These are phyloP conservation scores for Lyophyllum semitale DNA, from an alignment of 768 basidiomycete species.

Conservation along the genomic window DNA sequence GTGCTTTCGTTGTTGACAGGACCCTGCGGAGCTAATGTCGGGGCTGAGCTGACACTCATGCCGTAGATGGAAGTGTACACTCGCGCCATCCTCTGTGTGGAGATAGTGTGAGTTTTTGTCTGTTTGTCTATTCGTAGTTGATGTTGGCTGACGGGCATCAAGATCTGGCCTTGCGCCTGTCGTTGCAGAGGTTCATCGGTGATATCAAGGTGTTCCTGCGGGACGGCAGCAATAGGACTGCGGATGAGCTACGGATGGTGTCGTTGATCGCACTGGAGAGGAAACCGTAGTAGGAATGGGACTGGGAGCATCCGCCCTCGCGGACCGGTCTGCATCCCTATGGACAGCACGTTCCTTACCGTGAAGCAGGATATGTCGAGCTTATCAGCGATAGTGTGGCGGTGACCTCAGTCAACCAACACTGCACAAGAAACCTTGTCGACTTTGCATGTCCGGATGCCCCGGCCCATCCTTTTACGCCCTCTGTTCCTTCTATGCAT, in stretches of 20 bases:
- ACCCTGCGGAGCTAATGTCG: slow-evolving; percentile 60
- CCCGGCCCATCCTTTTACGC: slow-evolving; percentile 41
- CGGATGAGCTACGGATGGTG: background rate
- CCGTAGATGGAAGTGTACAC: slow-evolving; percentile 67
- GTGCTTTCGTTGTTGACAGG: slow-evolving; percentile 45
- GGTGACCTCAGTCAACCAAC: background rate
- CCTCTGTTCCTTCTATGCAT: slow-evolving; percentile 29
- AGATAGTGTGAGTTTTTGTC: slow-evolving; percentile 40
- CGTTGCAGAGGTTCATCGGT: slow-evolving; percentile 51
- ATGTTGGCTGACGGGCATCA: too few species aligned
- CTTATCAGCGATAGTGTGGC: background rate
- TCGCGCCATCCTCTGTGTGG: slow-evolving; percentile 65
- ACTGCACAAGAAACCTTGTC: slow-evolving; percentile 31
- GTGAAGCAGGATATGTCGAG: slow-evolving; percentile 20
- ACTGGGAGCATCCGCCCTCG: slow-evolving; percentile 10
- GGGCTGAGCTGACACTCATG: slow-evolving; percentile 46
- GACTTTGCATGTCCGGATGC: slow-evolving; percentile 31
- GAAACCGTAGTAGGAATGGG: slow-evolving; percentile 12
- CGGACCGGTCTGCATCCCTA: slow-evolving; percentile 41
- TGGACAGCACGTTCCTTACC: slow-evolving; percentile 19
- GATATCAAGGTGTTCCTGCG: slow-evolving; percentile 39
- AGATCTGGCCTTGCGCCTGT: slow-evolving; percentile 50
- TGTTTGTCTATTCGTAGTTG: too few species aligned
- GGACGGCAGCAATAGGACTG: background rate
- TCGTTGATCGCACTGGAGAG: slow-evolving; percentile 15